Base-by-base conservation (phyloP, 768 basidiomycete species). In the Suillus clintonianus region DNA sequence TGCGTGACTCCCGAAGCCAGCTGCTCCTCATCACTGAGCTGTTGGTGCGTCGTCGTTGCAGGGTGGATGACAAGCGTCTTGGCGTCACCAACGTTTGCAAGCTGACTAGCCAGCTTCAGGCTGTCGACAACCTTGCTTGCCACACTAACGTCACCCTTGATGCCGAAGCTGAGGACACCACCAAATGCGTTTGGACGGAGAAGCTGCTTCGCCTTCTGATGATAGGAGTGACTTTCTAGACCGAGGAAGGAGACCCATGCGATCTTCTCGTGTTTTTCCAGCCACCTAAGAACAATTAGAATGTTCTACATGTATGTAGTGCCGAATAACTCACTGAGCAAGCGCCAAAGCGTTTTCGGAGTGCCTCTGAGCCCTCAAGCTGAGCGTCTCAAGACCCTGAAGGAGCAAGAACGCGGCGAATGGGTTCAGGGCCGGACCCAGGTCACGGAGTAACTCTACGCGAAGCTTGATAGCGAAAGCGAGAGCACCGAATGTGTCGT, bases 191-290 rank as follows among this genome's bases (percentile, higher is more conserved):
- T 59, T 0, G 77, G 73, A 5, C 88, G 80, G 59, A 93, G 76
- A 39, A 87, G 76, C 63, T 81, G 78, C 69, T 82, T 80, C 13
- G 91, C 92, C 7, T 82, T 71, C 53, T 75, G 74, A 74, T 95
- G 81, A 41, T 86, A 88, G 1, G 80, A 72, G 72, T 95, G 94
- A 3, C 71, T 75, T 57, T 76, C 71, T 1, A 94, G 82, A 7
- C 94, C 94, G 47, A 88, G 83, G 70, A 94, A 95, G 0, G 86
- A 88, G 1, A 94, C 89, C 92, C 90, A 95, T 1, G 84, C 76
- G 42, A 95, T 83, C 37, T 83, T 81, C 9, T 85, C 83, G 71
- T 94, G 87, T 55, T 82, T 73, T 69, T 87, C 81, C 39, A 94
- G 84, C 79, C 82, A 90, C 43, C 66, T 75, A 42, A 8, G 3